Evolutionary conservation across 148 eudicot genomes (phyloP), one percentile per base, ranked within the genome.

Genomic region (Rhododendron simsii): DNA sequence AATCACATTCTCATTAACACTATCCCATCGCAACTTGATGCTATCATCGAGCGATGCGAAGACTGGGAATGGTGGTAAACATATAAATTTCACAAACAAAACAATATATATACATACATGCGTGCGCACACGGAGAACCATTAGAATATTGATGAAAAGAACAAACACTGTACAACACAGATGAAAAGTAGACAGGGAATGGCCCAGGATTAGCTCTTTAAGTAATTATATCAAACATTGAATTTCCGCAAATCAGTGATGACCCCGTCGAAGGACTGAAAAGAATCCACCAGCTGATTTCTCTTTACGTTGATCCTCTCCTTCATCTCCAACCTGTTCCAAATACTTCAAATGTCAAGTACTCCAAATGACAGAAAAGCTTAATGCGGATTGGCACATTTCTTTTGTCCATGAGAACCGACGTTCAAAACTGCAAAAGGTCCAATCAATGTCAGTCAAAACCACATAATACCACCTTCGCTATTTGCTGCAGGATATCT

Each of bases 241-340:
- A 1, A 67, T 9, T 23, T 67, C 48, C 23, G 69, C 78, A 65
- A 30, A 51, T 93, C 82, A 94, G 88, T 93, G 93, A 88, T 92
- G 92, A 73, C 93, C 94, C 45, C 95, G 90, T 92, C 98, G 92
- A 47, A 97, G 92, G 87, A 89, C 91, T 18, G 99, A 95, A 71
- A 97, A 90, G 83, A 97, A 92, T 81, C 99, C 99, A 23, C 95
- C 92, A 20, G 94, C 93, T 83, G 92, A 92, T 91, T 92, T 95
- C 85, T 95, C 98, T 89, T 93, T 95, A 75, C 51, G 89, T 35
- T 90, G 93, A 78, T 93, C 96, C 37, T 93, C 99, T 88, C 88
- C 99, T 11, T 88, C 91, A 39, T 90, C 95, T 84, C 90, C 94
- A 87, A 96, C 98, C 99, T 96, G 94, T 83, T 69, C 79, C 84